phyloP scores from a whole-genome alignment of 2,329 filamentous ascomycete species.

The Daldinia eschscholtzii region DNA sequence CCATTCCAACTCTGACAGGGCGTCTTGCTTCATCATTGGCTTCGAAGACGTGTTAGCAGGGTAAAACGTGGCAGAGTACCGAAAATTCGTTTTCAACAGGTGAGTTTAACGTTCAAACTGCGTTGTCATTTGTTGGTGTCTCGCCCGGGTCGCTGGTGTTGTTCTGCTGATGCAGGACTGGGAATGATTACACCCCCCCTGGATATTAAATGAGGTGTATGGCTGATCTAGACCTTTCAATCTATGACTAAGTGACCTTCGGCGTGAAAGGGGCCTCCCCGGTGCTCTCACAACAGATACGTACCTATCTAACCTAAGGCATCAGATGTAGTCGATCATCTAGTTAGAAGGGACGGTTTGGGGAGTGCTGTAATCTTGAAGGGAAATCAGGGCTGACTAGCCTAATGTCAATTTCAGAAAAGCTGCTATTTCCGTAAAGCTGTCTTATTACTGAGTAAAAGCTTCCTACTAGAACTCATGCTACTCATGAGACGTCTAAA shows the following conservation, averaged over 20 bases:
- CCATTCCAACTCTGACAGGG: neutral
- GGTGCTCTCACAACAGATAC: neutral
- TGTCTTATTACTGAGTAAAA: neutral
- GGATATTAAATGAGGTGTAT: neutral
- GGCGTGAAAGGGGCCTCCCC: neutral
- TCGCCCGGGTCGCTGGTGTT: neutral
- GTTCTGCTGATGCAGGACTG: conserved; percentile 1
- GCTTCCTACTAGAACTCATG: no score
- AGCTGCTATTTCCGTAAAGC: neutral
- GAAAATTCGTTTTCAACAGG: neutral
- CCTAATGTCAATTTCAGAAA: neutral
- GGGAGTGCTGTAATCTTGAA: neutral
- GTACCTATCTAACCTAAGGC: neutral
- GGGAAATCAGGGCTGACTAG: no score
- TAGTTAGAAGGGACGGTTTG: neutral
- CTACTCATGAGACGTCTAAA: no score
- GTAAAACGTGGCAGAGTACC: neutral
- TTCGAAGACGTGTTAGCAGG: neutral
- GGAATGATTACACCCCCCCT: conserved; percentile 6
- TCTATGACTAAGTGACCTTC: neutral
- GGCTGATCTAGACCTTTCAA: neutral
- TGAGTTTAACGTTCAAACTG: neutral
- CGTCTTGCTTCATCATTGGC: neutral
- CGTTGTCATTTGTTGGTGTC: neutral
- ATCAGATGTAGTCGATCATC: neutral